Percentiles rank a stretch among this genome's conserved stretches.
phyloP scores from a whole-genome alignment of 768 basidiomycete genomes.

The Tylopilus vinaceipallidus region DNA sequence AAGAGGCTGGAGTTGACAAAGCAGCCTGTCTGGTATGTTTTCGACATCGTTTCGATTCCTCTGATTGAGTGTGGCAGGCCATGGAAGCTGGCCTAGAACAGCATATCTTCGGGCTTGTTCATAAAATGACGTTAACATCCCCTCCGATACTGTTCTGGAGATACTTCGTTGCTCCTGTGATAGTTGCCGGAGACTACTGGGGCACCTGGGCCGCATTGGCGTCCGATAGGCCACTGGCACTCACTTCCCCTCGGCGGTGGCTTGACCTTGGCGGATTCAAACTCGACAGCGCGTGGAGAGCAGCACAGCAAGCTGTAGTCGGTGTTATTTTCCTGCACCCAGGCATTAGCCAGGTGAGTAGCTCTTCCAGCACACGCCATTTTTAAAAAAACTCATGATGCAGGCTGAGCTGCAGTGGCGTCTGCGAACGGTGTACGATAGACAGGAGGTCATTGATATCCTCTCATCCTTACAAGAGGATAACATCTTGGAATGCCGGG shows the following conservation, averaged over 20 bases:
- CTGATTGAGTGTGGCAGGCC: constrained; percentile 11
- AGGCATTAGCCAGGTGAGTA: constrained; percentile 71
- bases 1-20: constrained; percentile 29
- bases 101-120: constrained; percentile 34
- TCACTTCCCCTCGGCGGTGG: constrained; percentile 73
- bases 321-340: constrained; percentile 67
- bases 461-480: constrained; percentile 53
- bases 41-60: not conserved
- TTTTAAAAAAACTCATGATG: constrained; percentile 4
- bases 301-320: constrained; percentile 67
- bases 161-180: constrained; percentile 54
- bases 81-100: constrained; percentile 15
- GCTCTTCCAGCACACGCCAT: constrained; percentile 16
- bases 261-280: constrained; percentile 64
- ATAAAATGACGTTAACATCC: constrained; percentile 42
- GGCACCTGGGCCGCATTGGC: constrained; percentile 56
- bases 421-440: constrained; percentile 68
- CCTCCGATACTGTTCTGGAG: constrained; percentile 65
- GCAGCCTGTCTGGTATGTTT: constrained; percentile 32
- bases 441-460: constrained; percentile 69
- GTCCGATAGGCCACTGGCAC: constrained; percentile 42
- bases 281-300: constrained; percentile 64
- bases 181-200: constrained; percentile 56
- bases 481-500: constrained; percentile 39
- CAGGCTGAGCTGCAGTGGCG: constrained; percentile 74